A percentile compares a stretch with the other conserved stretches of the same genome.
Evolutionary conservation across 2,329 filamentous ascomycete genomes (phyloP).

Genomic region (Penicillium sp.): DNA sequence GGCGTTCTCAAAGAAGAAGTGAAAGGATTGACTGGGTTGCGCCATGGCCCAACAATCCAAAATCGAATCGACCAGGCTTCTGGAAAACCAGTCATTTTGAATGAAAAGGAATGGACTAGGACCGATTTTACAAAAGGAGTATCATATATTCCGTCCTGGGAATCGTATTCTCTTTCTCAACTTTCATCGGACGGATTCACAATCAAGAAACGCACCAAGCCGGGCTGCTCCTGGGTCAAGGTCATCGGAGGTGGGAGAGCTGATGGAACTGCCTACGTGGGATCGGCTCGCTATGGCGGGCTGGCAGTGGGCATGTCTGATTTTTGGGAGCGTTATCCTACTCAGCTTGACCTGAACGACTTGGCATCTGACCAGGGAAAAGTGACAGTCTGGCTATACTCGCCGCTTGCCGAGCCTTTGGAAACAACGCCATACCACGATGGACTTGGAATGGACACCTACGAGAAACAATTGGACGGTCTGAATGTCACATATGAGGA

Average conservation of each 20-base stretch:
- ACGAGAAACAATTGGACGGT: conserved; percentile 60
- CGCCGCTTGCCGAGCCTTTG: conserved; percentile 56
- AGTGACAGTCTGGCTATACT: conserved; percentile 63
- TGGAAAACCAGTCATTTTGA: conserved; percentile 47
- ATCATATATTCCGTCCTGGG: conserved; percentile 61
- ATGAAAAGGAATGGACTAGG: conserved; percentile 46
- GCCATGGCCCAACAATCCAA: conserved; percentile 54
- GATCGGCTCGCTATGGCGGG: conserved; percentile 58
- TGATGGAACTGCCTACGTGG: conserved; percentile 60
- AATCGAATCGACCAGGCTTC: conserved; percentile 55
- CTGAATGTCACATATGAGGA: conserved; percentile 66
- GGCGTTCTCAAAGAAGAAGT: conserved; percentile 61
- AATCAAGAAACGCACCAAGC: conserved; percentile 61
- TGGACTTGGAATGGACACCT: conserved; percentile 57
- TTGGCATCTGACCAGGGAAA: conserved; percentile 52
- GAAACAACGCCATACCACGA: conserved; percentile 62
- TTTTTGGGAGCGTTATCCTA: conserved; percentile 66
- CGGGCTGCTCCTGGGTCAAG: conserved; percentile 59
- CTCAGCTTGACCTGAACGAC: conserved; percentile 57
- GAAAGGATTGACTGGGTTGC: conserved; percentile 60
- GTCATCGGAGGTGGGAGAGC: conserved; percentile 59
- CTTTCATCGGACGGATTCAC: conserved; percentile 62
- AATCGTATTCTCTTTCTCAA: conserved; percentile 59
- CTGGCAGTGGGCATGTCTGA: conserved; percentile 60
- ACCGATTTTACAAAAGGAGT: conserved; percentile 48